Evolutionary conservation across 73 alveolate genomes (phyloP).

Genomic region (Tetrahymena borealis): DNA sequence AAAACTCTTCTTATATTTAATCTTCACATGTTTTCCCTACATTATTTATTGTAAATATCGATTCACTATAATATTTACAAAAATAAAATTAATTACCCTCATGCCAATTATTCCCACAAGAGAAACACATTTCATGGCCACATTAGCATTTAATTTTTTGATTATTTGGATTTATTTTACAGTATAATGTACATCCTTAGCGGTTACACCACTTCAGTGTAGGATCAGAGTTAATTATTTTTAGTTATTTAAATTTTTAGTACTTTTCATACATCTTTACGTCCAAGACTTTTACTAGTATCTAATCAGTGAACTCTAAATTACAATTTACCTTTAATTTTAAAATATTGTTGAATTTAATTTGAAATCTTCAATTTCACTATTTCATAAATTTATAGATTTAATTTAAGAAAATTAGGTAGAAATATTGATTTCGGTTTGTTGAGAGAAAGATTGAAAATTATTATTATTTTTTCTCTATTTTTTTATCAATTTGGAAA

Average conservation of each 20-base stretch:
- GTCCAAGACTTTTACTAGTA: neutral
- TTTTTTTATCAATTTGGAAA: too few relatives aligned
- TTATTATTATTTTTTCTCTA: too few relatives aligned
- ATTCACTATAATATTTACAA: neutral
- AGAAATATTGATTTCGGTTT: too few relatives aligned
- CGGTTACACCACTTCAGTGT: neutral
- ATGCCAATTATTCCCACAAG: neutral
- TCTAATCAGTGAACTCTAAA: neutral
- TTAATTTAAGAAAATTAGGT: too few relatives aligned
- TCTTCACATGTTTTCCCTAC: neutral
- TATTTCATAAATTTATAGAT: too few relatives aligned
- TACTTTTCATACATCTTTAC: neutral
- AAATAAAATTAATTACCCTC: neutral
- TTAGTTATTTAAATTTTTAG: neutral
- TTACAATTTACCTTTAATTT: neutral
- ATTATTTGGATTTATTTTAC: neutral
- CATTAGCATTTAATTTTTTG: neutral
- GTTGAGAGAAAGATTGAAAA: too few relatives aligned
- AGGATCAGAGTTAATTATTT: neutral
- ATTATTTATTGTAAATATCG: neutral
- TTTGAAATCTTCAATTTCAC: too few relatives aligned
- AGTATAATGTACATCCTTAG: neutral
- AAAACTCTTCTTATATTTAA: neutral
- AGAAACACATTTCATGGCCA: neutral
- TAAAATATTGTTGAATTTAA: too few relatives aligned